Conservation (phyloP, 2,329 filamentous ascomycete genomes). For the Phaeomoniella chlamydospora region DNA sequence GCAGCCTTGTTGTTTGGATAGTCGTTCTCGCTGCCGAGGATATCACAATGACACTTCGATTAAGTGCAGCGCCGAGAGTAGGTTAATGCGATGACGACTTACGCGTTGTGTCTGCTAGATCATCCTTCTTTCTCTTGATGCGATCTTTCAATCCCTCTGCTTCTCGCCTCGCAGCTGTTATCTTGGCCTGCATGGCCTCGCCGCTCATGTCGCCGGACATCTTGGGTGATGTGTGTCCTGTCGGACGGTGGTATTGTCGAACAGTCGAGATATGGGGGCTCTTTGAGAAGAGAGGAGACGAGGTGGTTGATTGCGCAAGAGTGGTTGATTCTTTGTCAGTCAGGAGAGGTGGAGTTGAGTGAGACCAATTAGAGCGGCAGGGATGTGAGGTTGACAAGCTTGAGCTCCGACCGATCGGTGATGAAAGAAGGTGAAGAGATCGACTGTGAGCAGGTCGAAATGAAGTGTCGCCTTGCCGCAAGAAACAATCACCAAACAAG, state of each 20-base stretch:
- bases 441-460: too few species aligned
- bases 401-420: background rate
- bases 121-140: constrained; percentile 99
- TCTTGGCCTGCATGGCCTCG: constrained; percentile 74
- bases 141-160: constrained; percentile 94
- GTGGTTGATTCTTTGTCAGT: background rate
- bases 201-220: constrained; percentile 34
- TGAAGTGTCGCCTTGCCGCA: too few species aligned
- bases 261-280: background rate
- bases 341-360: background rate
- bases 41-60: background rate
- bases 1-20: too few species aligned
- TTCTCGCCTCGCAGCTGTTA: constrained; percentile 85
- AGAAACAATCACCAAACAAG: too few species aligned
- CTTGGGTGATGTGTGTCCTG: constrained; percentile 6
- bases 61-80: constrained; percentile 2
- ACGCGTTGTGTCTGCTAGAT: constrained; percentile 95
- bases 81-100: constrained; percentile 28
- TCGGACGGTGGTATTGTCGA: background rate
- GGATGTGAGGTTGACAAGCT: background rate
- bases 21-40: too few species aligned
- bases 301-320: background rate
- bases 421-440: background rate
- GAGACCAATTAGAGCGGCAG: background rate
- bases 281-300: background rate